A percentile compares a stretch with the other conserved stretches of the same genome.
Evolutionary conservation across 768 basidiomycete genomes (phyloP).

Genomic region (Leccinum olivaceopallidum): DNA sequence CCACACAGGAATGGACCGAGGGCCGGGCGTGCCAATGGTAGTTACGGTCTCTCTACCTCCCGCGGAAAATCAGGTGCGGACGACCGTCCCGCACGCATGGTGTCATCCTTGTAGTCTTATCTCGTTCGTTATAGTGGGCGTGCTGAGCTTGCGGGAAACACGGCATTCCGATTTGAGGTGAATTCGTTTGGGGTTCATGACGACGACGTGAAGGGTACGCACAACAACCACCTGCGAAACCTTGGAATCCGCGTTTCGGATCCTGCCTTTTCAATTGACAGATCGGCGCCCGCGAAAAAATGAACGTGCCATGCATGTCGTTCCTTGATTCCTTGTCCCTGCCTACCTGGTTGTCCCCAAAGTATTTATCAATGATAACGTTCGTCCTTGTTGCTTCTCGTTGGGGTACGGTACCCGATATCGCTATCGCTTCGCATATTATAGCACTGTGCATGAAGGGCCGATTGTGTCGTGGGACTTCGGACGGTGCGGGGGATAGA

Average conservation of each 20-base stretch:
- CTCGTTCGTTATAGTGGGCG: not conserved
- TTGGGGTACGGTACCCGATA: not conserved
- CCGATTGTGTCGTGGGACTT: not conserved
- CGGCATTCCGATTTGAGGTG: slow-evolving; percentile 1
- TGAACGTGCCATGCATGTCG: not conserved
- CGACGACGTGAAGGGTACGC: not conserved
- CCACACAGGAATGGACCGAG: not conserved
- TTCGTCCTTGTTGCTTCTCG: not conserved
- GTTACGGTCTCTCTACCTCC: not conserved
- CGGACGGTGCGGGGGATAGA: not conserved
- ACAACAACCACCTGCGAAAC: not conserved
- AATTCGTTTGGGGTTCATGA: not conserved
- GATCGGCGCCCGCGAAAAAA: not conserved
- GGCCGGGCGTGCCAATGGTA: not conserved
- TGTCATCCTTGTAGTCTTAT: not conserved
- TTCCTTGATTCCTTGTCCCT: not conserved
- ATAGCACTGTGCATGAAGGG: not conserved
- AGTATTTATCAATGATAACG: not conserved
- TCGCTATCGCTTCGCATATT: not conserved
- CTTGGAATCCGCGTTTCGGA: not conserved
- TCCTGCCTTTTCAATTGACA: not conserved
- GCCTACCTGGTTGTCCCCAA: not conserved
- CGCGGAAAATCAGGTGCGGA: slow-evolving; percentile 3
- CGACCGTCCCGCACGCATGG: not conserved
- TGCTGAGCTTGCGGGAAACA: slow-evolving; percentile 1